phyloP scores from a whole-genome alignment of 2,329 filamentous ascomycete species.

The Ilyonectria sp. region DNA sequence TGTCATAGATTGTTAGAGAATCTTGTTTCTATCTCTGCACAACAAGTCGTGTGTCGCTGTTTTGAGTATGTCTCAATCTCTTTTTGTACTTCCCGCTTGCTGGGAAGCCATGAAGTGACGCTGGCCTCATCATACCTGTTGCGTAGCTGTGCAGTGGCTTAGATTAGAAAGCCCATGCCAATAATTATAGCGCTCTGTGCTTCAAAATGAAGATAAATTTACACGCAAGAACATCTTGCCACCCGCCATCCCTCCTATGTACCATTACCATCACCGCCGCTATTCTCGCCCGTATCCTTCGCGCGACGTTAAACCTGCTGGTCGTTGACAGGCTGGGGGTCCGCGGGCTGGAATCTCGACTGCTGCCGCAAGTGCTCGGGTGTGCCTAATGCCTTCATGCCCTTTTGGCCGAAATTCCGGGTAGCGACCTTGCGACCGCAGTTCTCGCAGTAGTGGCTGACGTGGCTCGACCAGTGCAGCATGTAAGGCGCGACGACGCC shows the following conservation, averaged over 20 bases:
- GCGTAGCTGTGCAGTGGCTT: too few relatives aligned
- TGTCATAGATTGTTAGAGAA: neutral
- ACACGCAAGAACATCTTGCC: neutral
- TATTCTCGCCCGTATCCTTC: constrained; percentile 10
- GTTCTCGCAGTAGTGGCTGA: constrained; percentile 47
- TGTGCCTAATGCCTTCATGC: constrained; percentile 43
- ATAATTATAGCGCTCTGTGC: neutral
- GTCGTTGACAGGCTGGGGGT: neutral
- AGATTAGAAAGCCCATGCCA: neutral
- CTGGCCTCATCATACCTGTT: neutral
- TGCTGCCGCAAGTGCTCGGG: constrained; percentile 46
- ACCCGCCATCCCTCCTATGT: neutral
- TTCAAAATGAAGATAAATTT: neutral
- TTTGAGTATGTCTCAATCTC: too few relatives aligned
- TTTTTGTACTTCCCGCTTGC: too few relatives aligned
- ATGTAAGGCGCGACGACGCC: constrained; percentile 44
- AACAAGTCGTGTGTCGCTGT: too few relatives aligned
- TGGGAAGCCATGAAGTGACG: too few relatives aligned
- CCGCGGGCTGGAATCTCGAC: constrained; percentile 41
- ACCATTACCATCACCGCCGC: neutral
- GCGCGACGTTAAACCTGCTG: constrained; percentile 14
- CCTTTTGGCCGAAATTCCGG: constrained; percentile 22
- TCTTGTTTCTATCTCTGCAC: neutral
- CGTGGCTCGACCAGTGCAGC: constrained; percentile 40
- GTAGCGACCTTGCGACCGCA: constrained; percentile 46